phyloP scores from a whole-genome alignment of 805 yeast species.

The Pachysolen tannophilus region DNA sequence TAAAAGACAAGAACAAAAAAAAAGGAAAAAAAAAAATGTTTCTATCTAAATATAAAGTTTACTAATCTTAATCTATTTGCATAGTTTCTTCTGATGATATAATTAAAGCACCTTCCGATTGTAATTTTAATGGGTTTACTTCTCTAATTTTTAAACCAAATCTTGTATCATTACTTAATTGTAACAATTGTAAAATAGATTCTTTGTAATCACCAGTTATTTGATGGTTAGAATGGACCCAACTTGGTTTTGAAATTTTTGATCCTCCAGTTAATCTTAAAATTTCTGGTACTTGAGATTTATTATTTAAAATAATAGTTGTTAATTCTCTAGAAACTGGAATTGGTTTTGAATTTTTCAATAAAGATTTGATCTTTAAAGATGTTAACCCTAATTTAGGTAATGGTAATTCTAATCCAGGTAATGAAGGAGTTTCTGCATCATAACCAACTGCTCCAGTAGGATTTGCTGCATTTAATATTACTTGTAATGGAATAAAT shows the following conservation, averaged over 20 bases:
- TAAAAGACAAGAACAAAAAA: neutral
- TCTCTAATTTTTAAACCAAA: constrained; percentile 64
- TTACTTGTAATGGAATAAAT: constrained; percentile 62
- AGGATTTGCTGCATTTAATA: constrained; percentile 56
- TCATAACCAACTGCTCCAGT: constrained; percentile 63
- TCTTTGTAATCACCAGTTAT: constrained; percentile 38
- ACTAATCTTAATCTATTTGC: constrained; percentile 11
- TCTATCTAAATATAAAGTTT: neutral
- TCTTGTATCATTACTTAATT: constrained; percentile 56
- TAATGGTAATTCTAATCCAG: constrained; percentile 70
- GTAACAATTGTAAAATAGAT: constrained; percentile 46
- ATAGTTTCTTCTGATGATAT: neutral
- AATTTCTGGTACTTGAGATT: constrained; percentile 42
- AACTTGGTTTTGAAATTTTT: constrained; percentile 62
- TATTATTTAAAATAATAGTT: constrained; percentile 53
- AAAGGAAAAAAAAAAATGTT: neutral
- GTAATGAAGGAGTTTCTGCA: constrained; percentile 53
- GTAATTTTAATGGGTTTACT: constrained; percentile 48
- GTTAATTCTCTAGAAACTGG: constrained; percentile 72
- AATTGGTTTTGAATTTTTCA: constrained; percentile 44
- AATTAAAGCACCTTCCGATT: too few relatives aligned
- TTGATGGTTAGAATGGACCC: constrained; percentile 78
- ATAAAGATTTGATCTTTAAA: constrained; percentile 55
- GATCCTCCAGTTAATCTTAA: constrained; percentile 78
- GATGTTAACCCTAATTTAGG: constrained; percentile 67